Conservation (phyloP, 306 rosid genomes). For the Sechiopsis laciniata region DNA sequence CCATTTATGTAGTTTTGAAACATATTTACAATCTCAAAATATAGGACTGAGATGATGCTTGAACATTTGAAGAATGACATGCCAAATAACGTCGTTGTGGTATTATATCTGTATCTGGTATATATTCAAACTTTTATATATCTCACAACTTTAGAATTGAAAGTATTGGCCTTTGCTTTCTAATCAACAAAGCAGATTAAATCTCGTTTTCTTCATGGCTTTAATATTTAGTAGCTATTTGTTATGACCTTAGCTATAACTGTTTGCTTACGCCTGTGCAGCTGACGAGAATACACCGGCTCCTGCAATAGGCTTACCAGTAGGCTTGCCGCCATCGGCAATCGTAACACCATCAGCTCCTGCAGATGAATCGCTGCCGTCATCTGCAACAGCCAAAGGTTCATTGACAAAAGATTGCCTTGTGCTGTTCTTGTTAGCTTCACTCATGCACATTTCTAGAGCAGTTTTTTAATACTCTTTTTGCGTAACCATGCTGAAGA, state of each 20-base stretch:
- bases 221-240: constrained; percentile 4
- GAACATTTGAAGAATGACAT: too few relatives aligned
- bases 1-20: too few relatives aligned
- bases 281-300: neutral
- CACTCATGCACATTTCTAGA: neutral
- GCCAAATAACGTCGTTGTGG: neutral
- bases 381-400: neutral
- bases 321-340: neutral
- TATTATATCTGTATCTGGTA: too few relatives aligned
- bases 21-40: too few relatives aligned
- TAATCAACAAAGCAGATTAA: neutral
- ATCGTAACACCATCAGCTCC: neutral
- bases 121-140: neutral
- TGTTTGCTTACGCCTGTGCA: neutral
- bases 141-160: neutral
- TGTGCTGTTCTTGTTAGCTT: neutral
- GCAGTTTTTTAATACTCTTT: neutral
- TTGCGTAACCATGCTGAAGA: neutral
- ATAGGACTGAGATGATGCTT: too few relatives aligned
- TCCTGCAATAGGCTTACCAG: neutral
- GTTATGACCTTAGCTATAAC: neutral
- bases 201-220: neutral
- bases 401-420: neutral
- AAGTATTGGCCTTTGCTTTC: neutral
- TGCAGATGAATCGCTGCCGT: neutral